Percentiles rank a stretch among this genome's conserved stretches.
phyloP scores from a whole-genome alignment of 2,329 filamentous ascomycete genomes.

The Diplodia sapinea region DNA sequence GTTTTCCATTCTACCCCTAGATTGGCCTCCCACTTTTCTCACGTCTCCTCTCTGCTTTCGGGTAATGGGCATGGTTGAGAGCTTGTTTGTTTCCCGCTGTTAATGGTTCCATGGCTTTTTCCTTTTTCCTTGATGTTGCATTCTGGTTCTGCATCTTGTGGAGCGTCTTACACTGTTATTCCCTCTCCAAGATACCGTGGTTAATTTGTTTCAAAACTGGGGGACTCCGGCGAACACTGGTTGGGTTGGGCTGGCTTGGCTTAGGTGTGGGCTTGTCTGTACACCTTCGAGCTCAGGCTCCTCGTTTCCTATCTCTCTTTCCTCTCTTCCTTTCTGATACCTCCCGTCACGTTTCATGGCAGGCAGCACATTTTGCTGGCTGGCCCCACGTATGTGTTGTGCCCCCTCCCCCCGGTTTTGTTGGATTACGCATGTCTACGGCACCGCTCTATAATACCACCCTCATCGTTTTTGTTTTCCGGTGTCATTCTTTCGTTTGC shows the following conservation, averaged over 20 bases:
- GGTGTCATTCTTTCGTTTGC: constrained; percentile 31
- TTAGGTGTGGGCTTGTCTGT: constrained; percentile 31
- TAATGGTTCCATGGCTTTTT: constrained; percentile 26
- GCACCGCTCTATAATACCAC: constrained; percentile 30
- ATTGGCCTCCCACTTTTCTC: constrained; percentile 29
- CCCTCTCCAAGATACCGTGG: constrained; percentile 29
- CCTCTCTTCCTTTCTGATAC: constrained; percentile 27
- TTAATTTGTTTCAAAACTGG: constrained; percentile 31
- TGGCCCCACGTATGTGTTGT: constrained; percentile 32
- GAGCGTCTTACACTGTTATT: constrained; percentile 25
- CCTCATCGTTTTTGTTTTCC: constrained; percentile 23
- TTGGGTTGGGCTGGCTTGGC: constrained; percentile 32
- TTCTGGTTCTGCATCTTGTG: constrained; percentile 30
- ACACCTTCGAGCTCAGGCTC: constrained; percentile 31
- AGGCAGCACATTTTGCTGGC: constrained; percentile 29
- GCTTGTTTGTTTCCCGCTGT: constrained; percentile 20
- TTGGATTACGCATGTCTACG: constrained; percentile 27
- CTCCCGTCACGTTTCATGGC: constrained; percentile 23
- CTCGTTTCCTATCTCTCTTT: constrained; percentile 22
- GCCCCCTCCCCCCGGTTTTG: constrained; percentile 28
- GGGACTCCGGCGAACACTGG: constrained; percentile 32
- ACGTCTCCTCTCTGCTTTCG: constrained; percentile 31
- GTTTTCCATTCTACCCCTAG: constrained; percentile 26
- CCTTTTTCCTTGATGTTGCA: constrained; percentile 21
- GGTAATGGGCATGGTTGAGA: constrained; percentile 30